phyloP scores from a whole-genome alignment of 768 basidiomycete genomes.

The Podaxis sp. region DNA sequence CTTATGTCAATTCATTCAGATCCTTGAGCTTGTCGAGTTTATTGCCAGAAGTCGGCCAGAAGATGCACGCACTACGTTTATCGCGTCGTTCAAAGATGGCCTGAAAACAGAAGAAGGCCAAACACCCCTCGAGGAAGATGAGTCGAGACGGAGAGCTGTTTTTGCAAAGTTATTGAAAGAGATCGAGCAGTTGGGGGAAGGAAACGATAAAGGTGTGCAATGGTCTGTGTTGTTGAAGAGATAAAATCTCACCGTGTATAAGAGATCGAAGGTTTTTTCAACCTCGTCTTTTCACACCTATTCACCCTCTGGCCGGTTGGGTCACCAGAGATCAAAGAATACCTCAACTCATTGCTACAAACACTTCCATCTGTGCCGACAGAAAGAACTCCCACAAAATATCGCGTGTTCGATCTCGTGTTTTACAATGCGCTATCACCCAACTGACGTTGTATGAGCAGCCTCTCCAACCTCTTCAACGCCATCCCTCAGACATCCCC shows the following conservation, averaged over 20 bases:
- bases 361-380: conserved; percentile 52
- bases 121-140: conserved; percentile 51
- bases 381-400: conserved; percentile 57
- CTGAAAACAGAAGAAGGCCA: conserved; percentile 47
- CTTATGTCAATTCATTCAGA: conserved; percentile 35
- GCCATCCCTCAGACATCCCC: conserved; percentile 62
- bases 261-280: conserved; percentile 85
- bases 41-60: conserved; percentile 62
- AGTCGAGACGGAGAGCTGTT: conserved; percentile 44
- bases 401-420: conserved; percentile 57
- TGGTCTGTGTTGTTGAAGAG: not conserved
- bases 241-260: conserved; percentile 5
- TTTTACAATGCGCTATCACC: conserved; percentile 9
- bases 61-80: conserved; percentile 57
- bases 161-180: conserved; percentile 58
- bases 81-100: conserved; percentile 63
- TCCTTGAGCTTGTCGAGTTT: conserved; percentile 76
- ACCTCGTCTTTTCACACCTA: conserved; percentile 72
- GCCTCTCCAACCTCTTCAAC: conserved; percentile 82
- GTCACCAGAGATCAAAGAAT: conserved; percentile 50
- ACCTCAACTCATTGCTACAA: conserved; percentile 44
- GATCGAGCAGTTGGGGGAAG: conserved; percentile 69
- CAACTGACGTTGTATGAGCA: conserved; percentile 22
- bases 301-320: conserved; percentile 53
- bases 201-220: conserved; percentile 66